phyloP scores from a whole-genome alignment of 2,329 filamentous ascomycete species.

The Aspergillus udagawae region DNA sequence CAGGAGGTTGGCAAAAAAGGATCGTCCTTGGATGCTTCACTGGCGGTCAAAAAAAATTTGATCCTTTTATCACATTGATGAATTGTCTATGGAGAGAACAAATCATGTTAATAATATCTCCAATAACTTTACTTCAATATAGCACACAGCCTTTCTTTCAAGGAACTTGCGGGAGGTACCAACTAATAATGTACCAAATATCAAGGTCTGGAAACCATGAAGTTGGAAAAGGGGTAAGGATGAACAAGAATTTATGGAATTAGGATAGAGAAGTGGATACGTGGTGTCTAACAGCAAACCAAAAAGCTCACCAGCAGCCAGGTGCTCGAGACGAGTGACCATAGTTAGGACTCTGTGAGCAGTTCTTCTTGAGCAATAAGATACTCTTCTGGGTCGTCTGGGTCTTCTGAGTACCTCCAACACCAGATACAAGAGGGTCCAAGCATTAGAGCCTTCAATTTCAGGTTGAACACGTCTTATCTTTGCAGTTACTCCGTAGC shows the following conservation, averaged over 20 bases:
- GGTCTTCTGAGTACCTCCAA: not conserved
- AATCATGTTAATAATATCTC: not conserved
- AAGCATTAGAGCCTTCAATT: not conserved
- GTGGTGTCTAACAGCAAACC: conserved; percentile 14
- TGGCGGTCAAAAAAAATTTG: not conserved
- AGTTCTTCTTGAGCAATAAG: not conserved
- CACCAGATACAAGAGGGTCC: not conserved
- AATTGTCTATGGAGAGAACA: not conserved
- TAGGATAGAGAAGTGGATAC: conserved; percentile 11
- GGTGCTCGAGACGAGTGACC: conserved; percentile 11
- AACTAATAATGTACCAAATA: not conserved
- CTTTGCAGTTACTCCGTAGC: not conserved
- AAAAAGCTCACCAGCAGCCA: not conserved
- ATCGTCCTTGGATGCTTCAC: not conserved
- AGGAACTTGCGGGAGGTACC: not conserved
- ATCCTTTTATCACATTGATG: not conserved
- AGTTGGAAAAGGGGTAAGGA: conserved; percentile 13
- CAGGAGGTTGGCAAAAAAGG: not conserved
- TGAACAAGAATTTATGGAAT: not conserved
- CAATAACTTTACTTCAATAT: not conserved
- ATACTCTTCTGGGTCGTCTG: too few species aligned
- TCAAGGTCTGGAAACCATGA: not conserved
- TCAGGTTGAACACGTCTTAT: not conserved
- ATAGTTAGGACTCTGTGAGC: not conserved
- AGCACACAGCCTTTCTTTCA: not conserved